phyloP scores from a whole-genome alignment of 768 basidiomycete genomes.

The Russula dissimulans region DNA sequence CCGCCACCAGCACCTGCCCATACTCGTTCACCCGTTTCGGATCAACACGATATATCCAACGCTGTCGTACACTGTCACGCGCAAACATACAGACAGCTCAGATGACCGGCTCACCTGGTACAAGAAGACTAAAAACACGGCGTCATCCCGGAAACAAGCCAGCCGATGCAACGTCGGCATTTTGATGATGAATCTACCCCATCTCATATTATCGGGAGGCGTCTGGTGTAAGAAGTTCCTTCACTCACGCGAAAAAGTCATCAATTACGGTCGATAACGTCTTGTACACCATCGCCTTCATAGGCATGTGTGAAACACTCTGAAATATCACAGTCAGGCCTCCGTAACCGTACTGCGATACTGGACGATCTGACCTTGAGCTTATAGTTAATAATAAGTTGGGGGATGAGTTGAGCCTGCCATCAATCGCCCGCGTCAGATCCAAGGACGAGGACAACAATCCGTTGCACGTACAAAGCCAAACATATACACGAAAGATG shows the following conservation, averaged over 20 bases:
- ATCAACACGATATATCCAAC: slow-evolving; percentile 97
- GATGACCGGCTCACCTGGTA: slow-evolving; percentile 60
- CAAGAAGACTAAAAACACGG: slow-evolving; percentile 85
- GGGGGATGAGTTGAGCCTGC: slow-evolving; percentile 78
- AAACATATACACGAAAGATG: slow-evolving; percentile 92
- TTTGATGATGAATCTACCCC: slow-evolving; percentile 80
- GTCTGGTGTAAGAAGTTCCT: slow-evolving; percentile 7
- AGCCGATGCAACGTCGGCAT: slow-evolving; percentile 94
- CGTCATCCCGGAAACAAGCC: slow-evolving; percentile 83
- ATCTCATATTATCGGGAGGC: slow-evolving; percentile 3
- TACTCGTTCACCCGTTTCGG: slow-evolving; percentile 94
- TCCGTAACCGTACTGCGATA: background rate
- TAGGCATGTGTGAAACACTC: slow-evolving; percentile 97
- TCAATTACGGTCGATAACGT: slow-evolving; percentile 84
- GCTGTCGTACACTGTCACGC: slow-evolving; percentile 33
- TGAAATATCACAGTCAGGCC: slow-evolving; percentile 26
- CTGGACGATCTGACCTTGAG: slow-evolving; percentile 53
- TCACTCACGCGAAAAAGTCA: slow-evolving; percentile 78
- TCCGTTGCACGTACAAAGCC: slow-evolving; percentile 71
- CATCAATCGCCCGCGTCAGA: slow-evolving; percentile 14
- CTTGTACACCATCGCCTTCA: slow-evolving; percentile 98
- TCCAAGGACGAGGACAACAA: slow-evolving; percentile 15
- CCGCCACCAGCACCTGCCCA: slow-evolving; percentile 61
- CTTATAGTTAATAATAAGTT: slow-evolving; percentile 95
- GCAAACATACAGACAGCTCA: too few species aligned